phyloP scores from a whole-genome alignment of 2,329 filamentous ascomycete species.

The Sporothrix protearum region DNA sequence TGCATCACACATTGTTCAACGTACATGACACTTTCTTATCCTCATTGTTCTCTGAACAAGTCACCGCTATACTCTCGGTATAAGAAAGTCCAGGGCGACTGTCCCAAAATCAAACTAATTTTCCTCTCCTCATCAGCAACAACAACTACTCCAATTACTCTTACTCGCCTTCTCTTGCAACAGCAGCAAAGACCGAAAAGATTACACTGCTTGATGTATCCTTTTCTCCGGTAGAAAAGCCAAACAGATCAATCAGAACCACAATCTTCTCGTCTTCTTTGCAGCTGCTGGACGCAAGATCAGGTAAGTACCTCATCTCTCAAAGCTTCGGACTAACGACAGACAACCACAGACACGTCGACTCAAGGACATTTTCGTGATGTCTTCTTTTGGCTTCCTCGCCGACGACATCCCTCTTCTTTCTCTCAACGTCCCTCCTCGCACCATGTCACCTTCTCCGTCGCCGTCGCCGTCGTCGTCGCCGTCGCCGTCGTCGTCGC shows the following conservation, averaged over 20 bases:
- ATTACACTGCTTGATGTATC: neutral
- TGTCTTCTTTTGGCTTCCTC: neutral
- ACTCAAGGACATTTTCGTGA: neutral
- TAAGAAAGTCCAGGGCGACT: neutral
- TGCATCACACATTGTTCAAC: neutral
- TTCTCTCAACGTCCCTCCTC: neutral
- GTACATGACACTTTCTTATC: neutral
- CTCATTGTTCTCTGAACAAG: neutral
- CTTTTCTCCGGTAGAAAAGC: slow-evolving; percentile 7
- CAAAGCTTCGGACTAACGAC: neutral
- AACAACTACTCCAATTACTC: neutral
- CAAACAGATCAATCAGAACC: neutral
- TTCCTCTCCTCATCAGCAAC: neutral
- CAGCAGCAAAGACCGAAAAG: neutral
- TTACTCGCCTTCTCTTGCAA: neutral
- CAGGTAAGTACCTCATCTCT: neutral
- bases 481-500: neutral
- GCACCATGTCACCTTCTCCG: neutral
- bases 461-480: neutral
- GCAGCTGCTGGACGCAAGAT: slow-evolving; percentile 1
- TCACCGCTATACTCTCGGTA: neutral
- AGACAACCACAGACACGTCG: neutral
- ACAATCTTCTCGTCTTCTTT: neutral
- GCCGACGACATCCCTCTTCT: neutral
- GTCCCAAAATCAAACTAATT: too few species aligned